Evolutionary conservation across 2,329 filamentous ascomycete species (phyloP), one percentile per base, ranked within the genome.

Genomic region (Ramichloridium luteum): DNA sequence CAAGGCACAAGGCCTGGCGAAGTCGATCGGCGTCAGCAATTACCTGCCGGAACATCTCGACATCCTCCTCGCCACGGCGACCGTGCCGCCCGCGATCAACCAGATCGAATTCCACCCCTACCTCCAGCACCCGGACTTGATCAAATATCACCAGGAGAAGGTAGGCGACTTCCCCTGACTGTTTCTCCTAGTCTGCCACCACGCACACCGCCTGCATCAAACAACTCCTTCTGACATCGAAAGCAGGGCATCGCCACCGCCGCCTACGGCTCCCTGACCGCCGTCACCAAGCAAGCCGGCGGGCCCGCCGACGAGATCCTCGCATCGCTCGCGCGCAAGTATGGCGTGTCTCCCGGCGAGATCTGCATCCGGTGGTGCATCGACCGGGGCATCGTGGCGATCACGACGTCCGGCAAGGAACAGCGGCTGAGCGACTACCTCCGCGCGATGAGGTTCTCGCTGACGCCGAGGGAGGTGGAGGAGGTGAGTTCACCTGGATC

Each of bases 41-140:
- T 78, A 67, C 51, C 53, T 68, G 4, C 61, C 65, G 14, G 49
- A 56, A 13, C 67, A 77, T 36, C 57, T 77, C 12, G 62, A 72
- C 27, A 61, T 63, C 8, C 64, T 69, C 13, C 55, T 72, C 31
- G 63, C 64, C 32, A 62, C 58, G 0, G 67, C 68, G n/a, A 65
- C 57, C 23, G 61, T 74, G 8, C 56, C 61, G 1, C 76, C 76
- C 1, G 71, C 71, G 2, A 67, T 69, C 44, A 80, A 80, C 56
- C 76, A 80, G 40, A 72, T 80, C 40, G 76, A 80, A 51, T 72
- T 72, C 31, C 74, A 80, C 51, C 74, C 76, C 2, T 77, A 77
- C 46, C 62, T 80, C 8, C 76, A 78, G 50, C 76, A 72, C 49
- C 57, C 58, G 2, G 60, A 68, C 12, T 56, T 81, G 16, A 53